Evolutionary conservation across 169 alveolate genomes (phyloP).

Genomic region (Blepharisma undulans): DNA sequence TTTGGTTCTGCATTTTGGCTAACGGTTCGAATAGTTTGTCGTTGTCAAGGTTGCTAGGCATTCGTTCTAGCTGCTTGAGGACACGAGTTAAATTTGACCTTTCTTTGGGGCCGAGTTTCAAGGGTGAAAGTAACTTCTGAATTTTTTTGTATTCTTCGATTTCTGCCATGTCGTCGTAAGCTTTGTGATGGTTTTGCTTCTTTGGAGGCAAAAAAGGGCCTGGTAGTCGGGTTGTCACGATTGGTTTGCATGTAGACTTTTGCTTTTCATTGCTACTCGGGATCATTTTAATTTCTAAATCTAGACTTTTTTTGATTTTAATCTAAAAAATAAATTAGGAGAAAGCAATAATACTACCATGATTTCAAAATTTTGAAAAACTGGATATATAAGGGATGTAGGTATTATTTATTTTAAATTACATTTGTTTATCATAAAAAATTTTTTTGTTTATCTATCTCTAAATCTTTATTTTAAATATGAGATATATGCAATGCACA

Average conservation of each 20-base stretch:
- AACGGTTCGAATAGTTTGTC: not conserved
- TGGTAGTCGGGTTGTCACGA: slow-evolving; percentile 2
- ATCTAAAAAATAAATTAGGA: not conserved
- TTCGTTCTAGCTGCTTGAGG: not conserved
- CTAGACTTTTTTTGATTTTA: not conserved
- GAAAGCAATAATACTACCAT: not conserved
- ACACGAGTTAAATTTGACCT: not conserved
- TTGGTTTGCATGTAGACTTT: not conserved
- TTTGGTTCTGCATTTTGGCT: not conserved
- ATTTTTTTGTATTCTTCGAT: slow-evolving; percentile 7
- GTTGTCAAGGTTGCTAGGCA: not conserved
- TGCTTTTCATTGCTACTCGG: not conserved
- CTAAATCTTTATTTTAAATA: not conserved
- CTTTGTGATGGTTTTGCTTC: not conserved
- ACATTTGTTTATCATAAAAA: no score
- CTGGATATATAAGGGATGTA: not conserved
- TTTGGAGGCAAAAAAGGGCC: not conserved
- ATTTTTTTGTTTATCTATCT: not conserved
- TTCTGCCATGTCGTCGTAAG: not conserved
- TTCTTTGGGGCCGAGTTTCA: slow-evolving; percentile 3
- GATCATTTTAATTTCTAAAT: not conserved
- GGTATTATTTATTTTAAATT: no score
- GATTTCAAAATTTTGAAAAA: no score
- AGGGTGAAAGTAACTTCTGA: slow-evolving; percentile 23
- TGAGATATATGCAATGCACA: not conserved